Conservation (phyloP, 305 asterid genomes). For the Fraxinus sp. region DNA sequence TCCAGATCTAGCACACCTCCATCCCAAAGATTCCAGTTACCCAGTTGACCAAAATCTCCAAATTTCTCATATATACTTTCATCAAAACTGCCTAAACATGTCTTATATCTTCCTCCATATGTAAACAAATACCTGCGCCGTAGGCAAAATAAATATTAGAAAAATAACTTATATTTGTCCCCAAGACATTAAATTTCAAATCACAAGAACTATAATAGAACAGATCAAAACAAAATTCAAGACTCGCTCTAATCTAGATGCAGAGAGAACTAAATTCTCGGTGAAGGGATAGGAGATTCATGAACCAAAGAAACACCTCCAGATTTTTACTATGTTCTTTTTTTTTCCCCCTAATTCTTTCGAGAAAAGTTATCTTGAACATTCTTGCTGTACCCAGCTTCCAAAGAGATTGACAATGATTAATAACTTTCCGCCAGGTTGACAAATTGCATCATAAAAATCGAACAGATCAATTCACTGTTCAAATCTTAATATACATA, state of each 20-base stretch:
- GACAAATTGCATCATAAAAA: not conserved
- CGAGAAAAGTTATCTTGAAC: not conserved
- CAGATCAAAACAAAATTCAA: not conserved
- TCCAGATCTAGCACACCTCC: conserved; percentile 28
- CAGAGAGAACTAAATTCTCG: not conserved
- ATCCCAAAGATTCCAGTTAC: conserved; percentile 29
- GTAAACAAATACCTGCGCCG: not conserved
- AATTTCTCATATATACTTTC: conserved; percentile 15
- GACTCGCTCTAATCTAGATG: not conserved
- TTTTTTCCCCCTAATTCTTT: not conserved
- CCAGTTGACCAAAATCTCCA: conserved; percentile 13
- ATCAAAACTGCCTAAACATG: not conserved
- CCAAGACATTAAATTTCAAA: not conserved
- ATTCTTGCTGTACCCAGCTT: not conserved
- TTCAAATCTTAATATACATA: not conserved
- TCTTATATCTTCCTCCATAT: not conserved
- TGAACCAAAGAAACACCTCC: not conserved
- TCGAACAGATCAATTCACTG: not conserved
- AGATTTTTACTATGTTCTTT: not conserved
- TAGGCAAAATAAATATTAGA: not conserved
- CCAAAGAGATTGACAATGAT: not conserved
- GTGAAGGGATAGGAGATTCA: not conserved
- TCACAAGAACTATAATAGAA: not conserved
- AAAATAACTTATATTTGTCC: not conserved
- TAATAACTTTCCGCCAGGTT: not conserved